Percentiles rank a stretch among this genome's conserved stretches.
Conservation (phyloP, 768 basidiomycete species). For the Chiua virens region DNA sequence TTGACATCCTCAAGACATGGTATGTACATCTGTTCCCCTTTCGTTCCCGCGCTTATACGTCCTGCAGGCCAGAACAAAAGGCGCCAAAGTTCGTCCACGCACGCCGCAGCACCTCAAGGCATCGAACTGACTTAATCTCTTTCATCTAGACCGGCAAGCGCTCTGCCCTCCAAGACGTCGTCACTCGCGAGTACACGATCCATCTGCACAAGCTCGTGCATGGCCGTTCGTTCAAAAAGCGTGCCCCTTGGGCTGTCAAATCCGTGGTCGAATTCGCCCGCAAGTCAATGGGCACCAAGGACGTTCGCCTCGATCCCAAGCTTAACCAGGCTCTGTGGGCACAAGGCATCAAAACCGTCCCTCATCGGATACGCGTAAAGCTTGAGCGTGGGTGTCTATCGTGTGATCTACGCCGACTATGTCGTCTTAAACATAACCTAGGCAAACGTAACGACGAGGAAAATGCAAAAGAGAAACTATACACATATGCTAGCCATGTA, state of each 20-base stretch:
- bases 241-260: conserved; percentile 96
- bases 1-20: conserved; percentile 72
- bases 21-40: conserved; percentile 33
- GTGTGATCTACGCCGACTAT: not conserved
- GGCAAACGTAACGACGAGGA: conserved; percentile 99
- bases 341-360: conserved; percentile 91
- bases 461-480: conserved; percentile 97
- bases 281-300: conserved; percentile 93
- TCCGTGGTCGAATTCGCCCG: conserved; percentile 88
- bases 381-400: conserved; percentile 74
- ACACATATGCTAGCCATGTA: conserved; percentile 85
- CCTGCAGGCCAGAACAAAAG: conserved; percentile 42
- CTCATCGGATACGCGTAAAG: conserved; percentile 88
- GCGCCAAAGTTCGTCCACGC: conserved; percentile 24
- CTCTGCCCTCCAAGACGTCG: conserved; percentile 97
- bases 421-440: conserved; percentile 29
- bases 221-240: conserved; percentile 94
- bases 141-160: conserved; percentile 74
- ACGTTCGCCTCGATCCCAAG: conserved; percentile 92
- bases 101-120: conserved; percentile 22
- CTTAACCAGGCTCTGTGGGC: conserved; percentile 97
- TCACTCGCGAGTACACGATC: conserved; percentile 98
- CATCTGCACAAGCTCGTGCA: conserved; percentile 95
- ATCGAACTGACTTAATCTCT: conserved; percentile 3
- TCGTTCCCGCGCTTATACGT: conserved; percentile 10